phyloP scores from a whole-genome alignment of 1,139 yeast species.

The Hyphopichia pseudoburtonii region DNA sequence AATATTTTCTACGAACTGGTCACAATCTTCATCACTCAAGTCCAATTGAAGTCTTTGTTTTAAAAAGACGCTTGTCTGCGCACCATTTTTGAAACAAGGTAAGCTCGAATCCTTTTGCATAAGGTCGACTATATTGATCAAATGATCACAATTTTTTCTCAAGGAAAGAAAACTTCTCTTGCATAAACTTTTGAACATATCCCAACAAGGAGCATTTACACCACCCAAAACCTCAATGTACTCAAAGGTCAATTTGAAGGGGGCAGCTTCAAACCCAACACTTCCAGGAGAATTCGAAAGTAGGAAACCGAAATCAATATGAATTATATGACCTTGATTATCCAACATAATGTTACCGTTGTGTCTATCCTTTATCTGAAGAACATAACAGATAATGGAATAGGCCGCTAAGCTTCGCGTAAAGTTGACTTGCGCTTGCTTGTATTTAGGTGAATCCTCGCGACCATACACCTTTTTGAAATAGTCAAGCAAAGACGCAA shows the following conservation, averaged over 20 bases:
- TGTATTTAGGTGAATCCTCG: constrained; percentile 49
- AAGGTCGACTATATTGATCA: constrained; percentile 79
- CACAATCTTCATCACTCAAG: constrained; percentile 70
- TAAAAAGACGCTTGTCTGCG: constrained; percentile 73
- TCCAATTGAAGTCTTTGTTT: constrained; percentile 80
- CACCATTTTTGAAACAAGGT: constrained; percentile 91
- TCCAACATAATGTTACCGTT: constrained; percentile 96
- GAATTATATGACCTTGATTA: constrained; percentile 90
- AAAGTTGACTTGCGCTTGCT: constrained; percentile 78
- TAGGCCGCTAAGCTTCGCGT: constrained; percentile 85
- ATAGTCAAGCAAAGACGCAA: constrained; percentile 75
- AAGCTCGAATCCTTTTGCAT: constrained; percentile 89
- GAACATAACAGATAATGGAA: constrained; percentile 80
- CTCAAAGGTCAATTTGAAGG: constrained; percentile 86
- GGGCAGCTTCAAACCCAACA: constrained; percentile 95
- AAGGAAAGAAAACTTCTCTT: constrained; percentile 72
- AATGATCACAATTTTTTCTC: constrained; percentile 68
- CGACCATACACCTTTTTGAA: constrained; percentile 74
- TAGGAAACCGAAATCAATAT: constrained; percentile 93
- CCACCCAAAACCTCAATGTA: constrained; percentile 90
- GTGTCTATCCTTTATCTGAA: constrained; percentile 93
- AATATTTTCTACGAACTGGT: constrained; percentile 68
- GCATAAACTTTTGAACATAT: constrained; percentile 58
- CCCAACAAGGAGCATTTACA: constrained; percentile 54
- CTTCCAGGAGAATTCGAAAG: constrained; percentile 94